Evolutionary conservation across 2,329 filamentous ascomycete species (phyloP), one percentile per base, ranked within the genome.

Genomic region (Talaromyces sp.): DNA sequence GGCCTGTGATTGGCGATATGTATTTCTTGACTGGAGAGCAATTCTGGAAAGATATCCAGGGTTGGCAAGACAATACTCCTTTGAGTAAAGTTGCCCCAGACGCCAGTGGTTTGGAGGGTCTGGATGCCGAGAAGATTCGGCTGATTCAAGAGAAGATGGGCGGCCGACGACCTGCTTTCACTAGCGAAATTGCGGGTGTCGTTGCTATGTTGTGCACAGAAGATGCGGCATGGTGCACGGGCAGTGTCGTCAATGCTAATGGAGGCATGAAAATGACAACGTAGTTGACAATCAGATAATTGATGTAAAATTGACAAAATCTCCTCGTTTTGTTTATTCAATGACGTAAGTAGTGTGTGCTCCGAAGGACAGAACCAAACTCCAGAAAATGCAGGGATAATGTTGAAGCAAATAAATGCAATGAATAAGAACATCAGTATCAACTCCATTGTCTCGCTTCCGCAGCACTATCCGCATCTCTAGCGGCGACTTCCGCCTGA

Each of bases 221-320:
- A 5, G 89, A 93, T 69, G 81, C 83, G n/a, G 81, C 78, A 7
- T 93, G 89, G 89, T 87, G 84, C 67, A 94, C 89, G 0, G 89
- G 89, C 1, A 88, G 87, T 71, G 87, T 91, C 22, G 82, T 94
- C 3, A 89, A 86, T 74, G 88, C 89, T 7, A 93, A 93, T 68
- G 89, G 89, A 1, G 89, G 89, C 6, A 86, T 91, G 83, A 80
- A 78, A 60, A 82, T 85, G 73, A 77, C 73, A 56, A 48, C 59
- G 21, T 69, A 65, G 21, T 31, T 39, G 36, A n/a, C 6, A 25
- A 25, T 5, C 4, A 17, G 35, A 52, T 39, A 3, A 51, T 22
- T 51, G n/a, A 50, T 21, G 48, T 17, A 28, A n/a, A 1, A 17
- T 36, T 9, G 35, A 39, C 6, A 22, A 21, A 52, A 6, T 36